phyloP scores from a whole-genome alignment of 202 grass and related monocot genomes.

The Brachypodium distachyon region DNA sequence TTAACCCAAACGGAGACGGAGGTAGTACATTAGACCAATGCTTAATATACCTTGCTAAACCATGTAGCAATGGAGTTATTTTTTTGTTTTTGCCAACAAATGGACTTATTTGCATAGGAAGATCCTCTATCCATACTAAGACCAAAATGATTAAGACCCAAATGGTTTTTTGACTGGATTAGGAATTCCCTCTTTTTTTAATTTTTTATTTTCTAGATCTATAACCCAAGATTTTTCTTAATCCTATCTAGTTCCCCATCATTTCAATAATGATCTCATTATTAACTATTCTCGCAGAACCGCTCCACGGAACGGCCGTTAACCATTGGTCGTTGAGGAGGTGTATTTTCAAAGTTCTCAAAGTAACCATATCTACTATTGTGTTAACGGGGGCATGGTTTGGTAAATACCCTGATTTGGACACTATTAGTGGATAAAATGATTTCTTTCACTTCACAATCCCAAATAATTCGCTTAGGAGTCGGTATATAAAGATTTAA shows the following conservation, averaged over 20 bases:
- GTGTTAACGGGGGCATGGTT: not conserved
- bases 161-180: too few relatives aligned
- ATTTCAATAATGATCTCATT: not conserved
- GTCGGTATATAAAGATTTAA: not conserved
- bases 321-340: not conserved
- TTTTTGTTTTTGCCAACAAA: too few relatives aligned
- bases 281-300: not conserved
- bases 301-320: not conserved
- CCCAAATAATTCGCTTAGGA: not conserved
- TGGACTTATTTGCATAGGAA: too few relatives aligned
- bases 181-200: too few relatives aligned
- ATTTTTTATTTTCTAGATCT: too few relatives aligned
- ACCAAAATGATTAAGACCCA: too few relatives aligned
- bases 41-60: too few relatives aligned
- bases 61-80: too few relatives aligned
- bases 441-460: not conserved
- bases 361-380: not conserved
- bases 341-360: not conserved
- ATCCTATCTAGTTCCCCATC: not conserved
- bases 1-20: too few relatives aligned
- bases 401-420: not conserved
- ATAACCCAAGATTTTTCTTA: too few relatives aligned
- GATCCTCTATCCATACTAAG: too few relatives aligned
- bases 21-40: too few relatives aligned
- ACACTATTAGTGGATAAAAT: not conserved